A percentile compares a stretch with the other conserved stretches of the same genome.
Evolutionary conservation across 225 moss, liverwort and hornwort species (phyloP).

Genomic region (Bryum argenteum): DNA sequence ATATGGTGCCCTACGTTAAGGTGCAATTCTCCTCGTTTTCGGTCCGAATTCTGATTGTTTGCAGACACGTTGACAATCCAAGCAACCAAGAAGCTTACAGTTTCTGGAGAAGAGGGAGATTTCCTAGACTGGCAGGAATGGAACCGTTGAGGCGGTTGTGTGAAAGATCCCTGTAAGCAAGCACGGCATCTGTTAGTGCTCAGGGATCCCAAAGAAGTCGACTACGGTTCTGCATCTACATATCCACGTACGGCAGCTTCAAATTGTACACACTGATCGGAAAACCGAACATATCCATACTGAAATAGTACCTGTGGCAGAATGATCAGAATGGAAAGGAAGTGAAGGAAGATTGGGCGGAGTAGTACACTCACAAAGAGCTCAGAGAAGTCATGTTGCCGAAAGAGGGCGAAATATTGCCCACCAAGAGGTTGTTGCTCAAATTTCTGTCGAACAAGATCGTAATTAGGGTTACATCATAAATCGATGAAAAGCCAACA

Average conservation of each 20-base stretch:
- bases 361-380: constrained; percentile 58
- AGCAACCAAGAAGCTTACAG: constrained; percentile 51
- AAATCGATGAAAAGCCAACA: too few relatives aligned
- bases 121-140: constrained; percentile 74
- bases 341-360: background rate
- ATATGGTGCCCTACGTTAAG: too few relatives aligned
- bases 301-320: background rate
- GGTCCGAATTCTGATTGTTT: background rate
- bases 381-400: constrained; percentile 62
- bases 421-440: constrained; percentile 69
- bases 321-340: background rate
- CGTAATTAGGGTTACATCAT: background rate
- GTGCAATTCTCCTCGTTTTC: too few relatives aligned
- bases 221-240: background rate
- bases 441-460: constrained; percentile 64
- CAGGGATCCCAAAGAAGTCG: background rate
- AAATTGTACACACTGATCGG: too few relatives aligned
- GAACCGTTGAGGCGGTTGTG: constrained; percentile 74
- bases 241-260: background rate
- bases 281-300: background rate
- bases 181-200: constrained; percentile 10
- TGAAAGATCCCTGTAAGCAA: constrained; percentile 70
- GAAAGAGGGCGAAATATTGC: constrained; percentile 64
- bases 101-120: constrained; percentile 55
- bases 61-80: background rate